A percentile compares a stretch with the other conserved stretches of the same genome.
Evolutionary conservation across 2,329 filamentous ascomycete genomes (phyloP).

Genomic region (Cladosporium velox): DNA sequence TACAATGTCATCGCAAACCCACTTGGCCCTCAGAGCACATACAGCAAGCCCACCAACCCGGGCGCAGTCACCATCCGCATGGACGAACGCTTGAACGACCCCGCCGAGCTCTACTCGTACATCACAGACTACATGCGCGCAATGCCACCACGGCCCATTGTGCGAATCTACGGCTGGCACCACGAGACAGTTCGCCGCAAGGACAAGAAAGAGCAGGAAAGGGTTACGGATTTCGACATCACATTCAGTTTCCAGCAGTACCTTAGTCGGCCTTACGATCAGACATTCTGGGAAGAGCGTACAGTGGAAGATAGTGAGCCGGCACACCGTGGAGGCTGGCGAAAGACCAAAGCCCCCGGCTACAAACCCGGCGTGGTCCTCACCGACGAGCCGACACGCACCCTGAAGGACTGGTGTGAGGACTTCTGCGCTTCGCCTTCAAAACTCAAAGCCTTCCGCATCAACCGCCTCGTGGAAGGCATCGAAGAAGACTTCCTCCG

Average conservation of each 20-base stretch:
- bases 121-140: constrained; percentile 29
- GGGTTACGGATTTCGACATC: constrained; percentile 33
- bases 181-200: constrained; percentile 27
- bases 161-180: constrained; percentile 35
- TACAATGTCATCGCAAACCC: constrained; percentile 10
- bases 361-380: constrained; percentile 50
- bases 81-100: constrained; percentile 31
- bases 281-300: constrained; percentile 34
- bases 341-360: constrained; percentile 54
- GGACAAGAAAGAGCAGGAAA: constrained; percentile 35
- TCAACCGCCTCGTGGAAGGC: constrained; percentile 54
- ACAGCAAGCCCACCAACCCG: not conserved
- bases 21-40: not conserved
- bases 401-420: constrained; percentile 65
- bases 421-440: constrained; percentile 63
- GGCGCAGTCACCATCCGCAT: constrained; percentile 33
- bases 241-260: constrained; percentile 27
- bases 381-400: constrained; percentile 41
- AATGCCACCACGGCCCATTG: constrained; percentile 27
- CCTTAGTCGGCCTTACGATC: constrained; percentile 24
- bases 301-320: constrained; percentile 62
- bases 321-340: constrained; percentile 64
- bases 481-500: constrained; percentile 60
- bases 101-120: constrained; percentile 29
- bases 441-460: constrained; percentile 55